Conservation (phyloP, 2,329 filamentous ascomycete species). For the Endoconidiophora polonica region DNA sequence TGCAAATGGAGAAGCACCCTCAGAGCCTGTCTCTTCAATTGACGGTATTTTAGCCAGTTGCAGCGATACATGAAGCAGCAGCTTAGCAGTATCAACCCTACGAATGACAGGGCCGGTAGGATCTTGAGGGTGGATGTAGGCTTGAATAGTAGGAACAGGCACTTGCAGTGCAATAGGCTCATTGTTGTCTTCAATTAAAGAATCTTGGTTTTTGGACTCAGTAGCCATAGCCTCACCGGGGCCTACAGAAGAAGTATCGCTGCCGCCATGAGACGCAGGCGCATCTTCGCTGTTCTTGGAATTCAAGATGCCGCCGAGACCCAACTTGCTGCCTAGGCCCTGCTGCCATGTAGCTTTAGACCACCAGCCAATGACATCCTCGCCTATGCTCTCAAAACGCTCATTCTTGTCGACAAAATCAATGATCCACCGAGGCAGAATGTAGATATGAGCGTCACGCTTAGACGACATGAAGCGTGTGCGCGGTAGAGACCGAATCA, state of each 20-base stretch:
- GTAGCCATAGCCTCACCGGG: neutral
- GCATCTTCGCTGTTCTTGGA: conserved; percentile 4
- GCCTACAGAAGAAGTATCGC: conserved; percentile 6
- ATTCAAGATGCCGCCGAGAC: conserved; percentile 19
- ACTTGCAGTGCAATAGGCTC: conserved; percentile 16
- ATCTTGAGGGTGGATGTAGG: conserved; percentile 57
- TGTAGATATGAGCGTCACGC: conserved; percentile 84
- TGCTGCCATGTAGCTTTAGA: conserved; percentile 85
- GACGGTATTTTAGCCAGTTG: conserved; percentile 72
- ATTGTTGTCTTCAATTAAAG: conserved; percentile 5
- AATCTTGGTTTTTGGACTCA: neutral
- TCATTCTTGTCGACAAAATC: conserved; percentile 69
- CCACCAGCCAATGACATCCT: conserved; percentile 91
- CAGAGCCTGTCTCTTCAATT: conserved; percentile 42
- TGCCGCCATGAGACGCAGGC: conserved; percentile 7
- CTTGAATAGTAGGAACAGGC: conserved; percentile 54
- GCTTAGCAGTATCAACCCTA: conserved; percentile 71
- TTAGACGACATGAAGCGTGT: conserved; percentile 70
- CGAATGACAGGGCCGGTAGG: conserved; percentile 50
- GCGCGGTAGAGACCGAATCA: conserved; percentile 58
- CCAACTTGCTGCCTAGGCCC: conserved; percentile 62
- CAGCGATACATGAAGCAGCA: conserved; percentile 68
- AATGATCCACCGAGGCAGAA: conserved; percentile 83
- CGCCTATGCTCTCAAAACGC: conserved; percentile 69
- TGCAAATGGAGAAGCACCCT: conserved; percentile 52